Conservation (phyloP, 371 early-diverging fungal genomes). For the Mucor indicus region DNA sequence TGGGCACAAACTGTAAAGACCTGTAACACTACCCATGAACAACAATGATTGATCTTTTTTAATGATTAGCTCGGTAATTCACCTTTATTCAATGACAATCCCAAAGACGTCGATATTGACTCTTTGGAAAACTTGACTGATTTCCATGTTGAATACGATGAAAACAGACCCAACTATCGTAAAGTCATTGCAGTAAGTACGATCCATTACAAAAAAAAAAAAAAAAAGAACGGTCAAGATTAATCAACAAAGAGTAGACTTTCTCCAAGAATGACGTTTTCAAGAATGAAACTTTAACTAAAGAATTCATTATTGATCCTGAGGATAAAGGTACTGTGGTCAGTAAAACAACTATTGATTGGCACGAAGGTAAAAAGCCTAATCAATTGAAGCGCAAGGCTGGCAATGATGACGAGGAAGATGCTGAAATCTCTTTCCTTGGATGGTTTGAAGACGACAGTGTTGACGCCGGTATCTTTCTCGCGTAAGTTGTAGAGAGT, state of each 20-base stretch:
- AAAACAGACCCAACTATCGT: slow-evolving; percentile 44
- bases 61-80: slow-evolving; percentile 35
- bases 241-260: no score
- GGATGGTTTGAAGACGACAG: slow-evolving; percentile 47
- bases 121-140: slow-evolving; percentile 54
- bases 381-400: slow-evolving; percentile 45
- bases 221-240: background rate
- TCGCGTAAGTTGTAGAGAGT: slow-evolving; percentile 20
- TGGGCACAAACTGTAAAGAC: slow-evolving; percentile 47
- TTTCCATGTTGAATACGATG: slow-evolving; percentile 54
- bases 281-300: slow-evolving; percentile 54
- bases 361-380: slow-evolving; percentile 46
- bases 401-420: slow-evolving; percentile 26
- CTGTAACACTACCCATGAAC: background rate
- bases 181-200: slow-evolving; percentile 50
- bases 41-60: background rate
- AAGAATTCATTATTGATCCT: slow-evolving; percentile 44
- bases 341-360: slow-evolving; percentile 42
- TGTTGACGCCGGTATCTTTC: slow-evolving; percentile 31
- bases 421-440: slow-evolving; percentile 33
- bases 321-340: slow-evolving; percentile 36
- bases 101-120: slow-evolving; percentile 32
- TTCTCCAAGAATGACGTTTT: slow-evolving; percentile 56
- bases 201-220: background rate
- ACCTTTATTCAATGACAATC: slow-evolving; percentile 14